Evolutionary conservation across 371 early-diverging fungal genomes (phyloP).

Genomic region (Lichtheimia hyalospora): DNA sequence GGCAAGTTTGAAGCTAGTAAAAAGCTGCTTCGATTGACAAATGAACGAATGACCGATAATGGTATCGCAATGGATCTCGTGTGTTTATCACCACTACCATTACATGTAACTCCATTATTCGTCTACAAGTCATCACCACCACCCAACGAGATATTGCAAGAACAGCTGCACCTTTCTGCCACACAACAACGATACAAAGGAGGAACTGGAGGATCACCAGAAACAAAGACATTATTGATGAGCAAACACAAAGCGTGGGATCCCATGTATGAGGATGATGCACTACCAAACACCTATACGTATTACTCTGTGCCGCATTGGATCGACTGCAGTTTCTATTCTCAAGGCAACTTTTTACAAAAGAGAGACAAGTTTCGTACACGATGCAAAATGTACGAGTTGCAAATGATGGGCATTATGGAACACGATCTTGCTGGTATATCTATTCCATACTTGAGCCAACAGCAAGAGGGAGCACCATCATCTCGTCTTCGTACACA

Average conservation of each 20-base stretch:
- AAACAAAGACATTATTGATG: slow-evolving; percentile 21
- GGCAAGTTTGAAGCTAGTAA: slow-evolving; percentile 89
- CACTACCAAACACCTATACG: slow-evolving; percentile 30
- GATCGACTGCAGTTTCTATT: slow-evolving; percentile 91
- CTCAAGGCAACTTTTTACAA: slow-evolving; percentile 40
- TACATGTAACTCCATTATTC: slow-evolving; percentile 90
- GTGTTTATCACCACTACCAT: slow-evolving; percentile 84
- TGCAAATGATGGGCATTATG: slow-evolving; percentile 83
- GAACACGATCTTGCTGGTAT: slow-evolving; percentile 64
- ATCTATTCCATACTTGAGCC: slow-evolving; percentile 50
- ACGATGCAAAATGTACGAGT: slow-evolving; percentile 81
- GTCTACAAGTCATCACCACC: slow-evolving; percentile 61
- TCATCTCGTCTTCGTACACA: slow-evolving; percentile 7
- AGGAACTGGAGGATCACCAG: slow-evolving; percentile 29
- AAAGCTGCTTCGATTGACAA: slow-evolving; percentile 81
- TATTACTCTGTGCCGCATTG: slow-evolving; percentile 89
- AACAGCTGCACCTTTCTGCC: slow-evolving; percentile 5
- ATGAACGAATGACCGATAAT: slow-evolving; percentile 93
- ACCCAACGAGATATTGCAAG: slow-evolving; percentile 15
- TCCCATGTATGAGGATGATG: slow-evolving; percentile 57
- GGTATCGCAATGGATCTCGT: slow-evolving; percentile 94
- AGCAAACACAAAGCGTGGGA: slow-evolving; percentile 36
- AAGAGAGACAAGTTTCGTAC: slow-evolving; percentile 61
- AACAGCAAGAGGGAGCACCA: slow-evolving; percentile 1
- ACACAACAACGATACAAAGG: slow-evolving; percentile 7